Base-by-base conservation (phyloP, 1,139 yeast genomes). In the Blastobotrys aristatus region DNA sequence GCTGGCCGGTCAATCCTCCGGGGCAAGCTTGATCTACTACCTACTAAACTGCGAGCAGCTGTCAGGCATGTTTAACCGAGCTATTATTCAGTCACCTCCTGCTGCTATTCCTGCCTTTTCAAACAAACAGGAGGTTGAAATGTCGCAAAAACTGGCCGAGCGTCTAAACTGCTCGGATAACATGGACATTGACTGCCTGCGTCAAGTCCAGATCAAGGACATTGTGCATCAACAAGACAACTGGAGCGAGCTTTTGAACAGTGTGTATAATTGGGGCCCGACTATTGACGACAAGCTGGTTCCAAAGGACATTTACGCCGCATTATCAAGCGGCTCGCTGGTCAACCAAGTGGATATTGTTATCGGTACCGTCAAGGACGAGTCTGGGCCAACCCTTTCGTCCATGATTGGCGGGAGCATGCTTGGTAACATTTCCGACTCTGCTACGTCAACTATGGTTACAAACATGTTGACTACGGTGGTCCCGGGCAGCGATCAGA, bases 1-100 rank as follows among this genome's bases (percentile, higher is more conserved):
- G 2, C 50, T 69, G 16, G 63, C 62, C 50, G 73, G 73, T 8
- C 66, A 69, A 53, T 59, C 67, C 46, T 68, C 73, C 16, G 73
- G 72, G 8, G 72, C 66, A 0, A 59, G 65, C 0, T 38, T 61
- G 52, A 54, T 62, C 26, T 51, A 65, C 20, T 60, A 63, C 3
- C 49, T 64, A 37, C 42, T 61, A 38, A 54, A 61, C 29, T 45
- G 60, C 26, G 43, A 58, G 0, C 14, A 49, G 3, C 53, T 63
- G 2, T 34, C 35, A 7, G 62, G 64, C 2, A 46, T 64, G 22
- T 61, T 61, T 44, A 38, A 50, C 14, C 47, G 57, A 22, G 67
- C 61, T 1, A 64, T 64, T 31, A 48, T 65, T 29, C 66, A 62
- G 48, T 62, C 67, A 2, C 68, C 64, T 48, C 66, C 68, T 1